These are phyloP conservation scores for Sporothrix euskadiensis DNA, from an alignment of 2,329 filamentous ascomycete species.

Conservation along the genomic window DNA sequence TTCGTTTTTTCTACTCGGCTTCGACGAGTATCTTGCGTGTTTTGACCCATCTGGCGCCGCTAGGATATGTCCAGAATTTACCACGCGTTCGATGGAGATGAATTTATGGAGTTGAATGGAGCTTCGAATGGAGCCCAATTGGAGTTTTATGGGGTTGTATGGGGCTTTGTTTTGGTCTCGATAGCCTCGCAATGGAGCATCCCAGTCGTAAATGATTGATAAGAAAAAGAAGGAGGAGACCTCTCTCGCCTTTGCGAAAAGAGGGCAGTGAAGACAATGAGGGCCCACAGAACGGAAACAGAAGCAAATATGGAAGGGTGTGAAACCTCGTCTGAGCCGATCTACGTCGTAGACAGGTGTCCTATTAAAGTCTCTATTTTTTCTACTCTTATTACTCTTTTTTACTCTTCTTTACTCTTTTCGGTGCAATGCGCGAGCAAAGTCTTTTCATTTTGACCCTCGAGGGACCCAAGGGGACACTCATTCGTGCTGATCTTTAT, in stretches of 20 bases:
- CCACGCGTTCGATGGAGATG: not conserved
- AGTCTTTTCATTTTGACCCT: not conserved
- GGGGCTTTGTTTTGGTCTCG: not conserved
- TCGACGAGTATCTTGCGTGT: not conserved
- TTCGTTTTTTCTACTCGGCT: not conserved
- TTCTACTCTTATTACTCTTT: too few relatives aligned
- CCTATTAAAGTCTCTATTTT: not conserved
- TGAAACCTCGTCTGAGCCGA: conserved; percentile 13
- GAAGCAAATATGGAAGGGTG: conserved; percentile 19
- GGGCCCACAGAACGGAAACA: conserved; percentile 10
- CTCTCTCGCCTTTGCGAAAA: too few relatives aligned
- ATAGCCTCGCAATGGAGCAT: not conserved
- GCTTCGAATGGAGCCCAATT: not conserved
- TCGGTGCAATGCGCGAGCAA: not conserved
- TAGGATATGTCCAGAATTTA: not conserved
- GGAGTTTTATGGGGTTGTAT: not conserved
- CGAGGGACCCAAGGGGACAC: not conserved
- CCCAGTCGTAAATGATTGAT: not conserved
- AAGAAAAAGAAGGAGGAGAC: not conserved
- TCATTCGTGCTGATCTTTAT: not conserved
- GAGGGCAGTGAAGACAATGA: not conserved
- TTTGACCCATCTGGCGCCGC: not conserved
- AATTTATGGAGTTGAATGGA: not conserved
- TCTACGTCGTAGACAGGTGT: not conserved
- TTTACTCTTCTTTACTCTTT: not conserved